Conservation (phyloP, 176 grass and related monocot species). For the Musa troglodytarum region DNA sequence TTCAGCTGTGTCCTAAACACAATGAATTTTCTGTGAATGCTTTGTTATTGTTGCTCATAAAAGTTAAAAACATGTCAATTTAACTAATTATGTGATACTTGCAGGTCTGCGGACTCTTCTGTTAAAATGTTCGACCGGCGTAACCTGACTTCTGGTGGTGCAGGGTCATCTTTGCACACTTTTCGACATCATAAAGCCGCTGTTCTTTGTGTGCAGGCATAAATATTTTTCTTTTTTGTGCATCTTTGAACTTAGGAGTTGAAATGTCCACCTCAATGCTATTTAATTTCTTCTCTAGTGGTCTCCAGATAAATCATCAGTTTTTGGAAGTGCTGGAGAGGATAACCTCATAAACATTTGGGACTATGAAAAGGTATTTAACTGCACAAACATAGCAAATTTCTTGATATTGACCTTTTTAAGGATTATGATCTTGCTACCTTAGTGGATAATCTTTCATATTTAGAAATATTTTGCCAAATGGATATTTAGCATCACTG, state of each 20-base stretch:
- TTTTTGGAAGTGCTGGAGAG: slow-evolving; percentile 87
- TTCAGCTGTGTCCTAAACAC: background rate
- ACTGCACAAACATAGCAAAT: background rate
- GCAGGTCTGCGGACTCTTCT: slow-evolving; percentile 86
- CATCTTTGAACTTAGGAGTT: background rate
- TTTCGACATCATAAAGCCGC: slow-evolving; percentile 83
- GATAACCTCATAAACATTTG: slow-evolving; percentile 85
- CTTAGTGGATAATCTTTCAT: background rate
- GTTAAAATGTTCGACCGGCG: slow-evolving; percentile 84
- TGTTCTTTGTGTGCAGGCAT: slow-evolving; percentile 92
- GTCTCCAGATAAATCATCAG: slow-evolving; percentile 87
- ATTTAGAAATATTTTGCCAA: background rate
- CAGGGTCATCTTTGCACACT: slow-evolving; percentile 48
- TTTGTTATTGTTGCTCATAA: background rate
- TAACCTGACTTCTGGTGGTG: slow-evolving; percentile 51
- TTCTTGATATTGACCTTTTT: background rate
- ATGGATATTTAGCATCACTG: background rate
- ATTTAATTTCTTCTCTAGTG: slow-evolving; percentile 45
- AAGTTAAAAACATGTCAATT: background rate
- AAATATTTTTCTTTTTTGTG: background rate
- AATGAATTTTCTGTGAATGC: background rate
- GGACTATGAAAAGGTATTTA: slow-evolving; percentile 78
- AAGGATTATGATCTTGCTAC: background rate
- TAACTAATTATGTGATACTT: background rate
- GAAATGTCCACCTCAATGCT: background rate